Evolutionary conservation across 2,329 filamentous ascomycete species (phyloP), one percentile per base, ranked within the genome.

Genomic region (Stagonosporopsis rhizophila): DNA sequence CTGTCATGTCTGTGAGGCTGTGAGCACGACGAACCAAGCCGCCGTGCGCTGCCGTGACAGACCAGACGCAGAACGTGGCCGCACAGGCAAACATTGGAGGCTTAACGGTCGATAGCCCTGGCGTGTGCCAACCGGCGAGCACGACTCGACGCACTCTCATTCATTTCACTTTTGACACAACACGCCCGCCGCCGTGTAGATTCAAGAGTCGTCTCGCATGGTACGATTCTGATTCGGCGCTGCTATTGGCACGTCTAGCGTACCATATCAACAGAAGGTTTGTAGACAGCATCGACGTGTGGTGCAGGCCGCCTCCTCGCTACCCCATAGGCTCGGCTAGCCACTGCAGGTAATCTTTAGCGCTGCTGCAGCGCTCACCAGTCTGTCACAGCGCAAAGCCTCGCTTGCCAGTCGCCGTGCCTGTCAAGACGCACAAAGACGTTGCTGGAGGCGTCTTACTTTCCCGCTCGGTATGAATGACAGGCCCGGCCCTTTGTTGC

Each of bases 321-420:
- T 46, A 30, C 47, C 37, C 53, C 46, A 52, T 56, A 52, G 47
- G 42, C 48, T 41, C 20, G 44, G n/a, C 42, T 56, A 52, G 47
- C 30, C 14, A 32, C 41, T 52, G 53, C 53, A 56, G 44, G 53
- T 56, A 45, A 52, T 52, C 47, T 30, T 47, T 52, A 52, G 53
- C 47, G 53, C 47, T 44, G 37, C 53, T 56, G 53, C 53, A 56
- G 15, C 30, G 38, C 44, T 44, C 32, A 12, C 53, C 6, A 23
- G 19, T 27, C 19, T 38, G 42, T 51, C 41, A 51, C 47, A 49
- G 37, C 23, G 23, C 53, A 51, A 28, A 51, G 42, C 38, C 53
- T 50, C 41, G 52, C 46, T 20, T 45, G 45, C 28, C 35, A 19
- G 1, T 38, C 37, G 5, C 20, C 38, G 20, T 35, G 27, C 53